phyloP scores from a whole-genome alignment of 1,284 basidiomycete species.

The Trametes versicolor region DNA sequence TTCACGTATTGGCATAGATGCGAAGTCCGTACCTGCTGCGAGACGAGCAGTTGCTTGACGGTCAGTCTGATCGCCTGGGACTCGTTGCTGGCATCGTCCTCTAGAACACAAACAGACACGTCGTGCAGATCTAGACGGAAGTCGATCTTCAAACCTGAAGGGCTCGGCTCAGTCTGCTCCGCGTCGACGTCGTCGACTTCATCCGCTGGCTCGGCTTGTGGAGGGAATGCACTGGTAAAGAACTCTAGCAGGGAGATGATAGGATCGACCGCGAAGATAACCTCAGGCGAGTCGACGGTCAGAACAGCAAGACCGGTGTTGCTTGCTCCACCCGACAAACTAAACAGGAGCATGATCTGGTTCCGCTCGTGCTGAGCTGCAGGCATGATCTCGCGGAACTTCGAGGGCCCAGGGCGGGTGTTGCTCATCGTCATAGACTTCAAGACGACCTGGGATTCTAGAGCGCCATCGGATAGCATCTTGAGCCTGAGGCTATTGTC shows the following conservation, averaged over 20 bases:
- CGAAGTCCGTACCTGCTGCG: conserved; percentile 78
- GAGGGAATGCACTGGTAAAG: conserved; percentile 73
- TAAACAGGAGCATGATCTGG: conserved; percentile 95
- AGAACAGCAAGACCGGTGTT: conserved; percentile 79
- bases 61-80: conserved; percentile 91
- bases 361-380: conserved; percentile 90
- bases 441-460: conserved; percentile 89
- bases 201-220: conserved; percentile 36
- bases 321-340: conserved; percentile 70
- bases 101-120: conserved; percentile 90
- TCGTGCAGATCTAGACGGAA: conserved; percentile 94
- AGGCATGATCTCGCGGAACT: conserved; percentile 96
- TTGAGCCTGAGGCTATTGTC: conserved; percentile 87
- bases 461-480: conserved; percentile 83
- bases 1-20: not conserved
- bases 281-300: conserved; percentile 92
- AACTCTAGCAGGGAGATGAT: conserved; percentile 91
- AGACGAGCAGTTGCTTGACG: conserved; percentile 88
- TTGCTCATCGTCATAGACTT: conserved; percentile 94
- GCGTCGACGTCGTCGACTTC: conserved; percentile 23
- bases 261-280: conserved; percentile 95
- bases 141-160: conserved; percentile 49
- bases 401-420: conserved; percentile 83
- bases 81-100: conserved; percentile 82
- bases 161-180: conserved; percentile 17